Evolutionary conservation across 169 alveolate species (phyloP), one percentile per base, ranked within the genome.

Genomic region (Eimeria zaria): DNA sequence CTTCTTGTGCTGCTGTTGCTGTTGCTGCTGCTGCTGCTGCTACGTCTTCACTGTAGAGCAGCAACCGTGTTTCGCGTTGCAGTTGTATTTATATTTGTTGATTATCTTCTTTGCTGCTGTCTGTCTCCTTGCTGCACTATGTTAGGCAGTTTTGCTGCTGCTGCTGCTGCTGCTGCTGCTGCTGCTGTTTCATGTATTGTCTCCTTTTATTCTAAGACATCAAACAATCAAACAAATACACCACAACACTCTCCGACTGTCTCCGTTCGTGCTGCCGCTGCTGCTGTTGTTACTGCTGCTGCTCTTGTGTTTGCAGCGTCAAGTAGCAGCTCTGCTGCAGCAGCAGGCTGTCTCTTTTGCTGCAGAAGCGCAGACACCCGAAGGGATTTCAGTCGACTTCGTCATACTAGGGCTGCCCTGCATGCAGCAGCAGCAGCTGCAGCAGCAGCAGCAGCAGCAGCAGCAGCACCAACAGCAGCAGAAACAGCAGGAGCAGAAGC

Each of bases 281-380:
- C 44, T 73, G 83, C 83, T n/a, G 30, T 30, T 73, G 55, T 55
- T 73, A 55, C 33, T 41, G 83, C 83, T 73, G 83, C 53, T 73
- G 83, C 83, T 73, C 55, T 55, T 73, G 74, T 64, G 74, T 24
- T 67, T 83, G 76, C 91, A 83, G 91, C 91, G 91, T 76, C 76
- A 83, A 27, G 58, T 83, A 39, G 91, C 74, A 48, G 74, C 53
- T 30, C 60, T 83, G 91, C 91, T 83, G 91, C 91, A 53, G 74
- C 69, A 55, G 91, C 91, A 83, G 53, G 55, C 27, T 53, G 74
- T 83, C 74, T 48, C 76, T 7, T 53, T 83, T 55, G 74, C 48
- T 48, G 91, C 91, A 18, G 91, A 83, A 76, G 41, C 53, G 36
- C 12, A 39, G 33, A 83, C 91, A 33, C 74, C 74, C 16, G 91